Evolutionary conservation across 805 yeast species (phyloP).

Genomic region (Cyberlindnera bimundalis): DNA sequence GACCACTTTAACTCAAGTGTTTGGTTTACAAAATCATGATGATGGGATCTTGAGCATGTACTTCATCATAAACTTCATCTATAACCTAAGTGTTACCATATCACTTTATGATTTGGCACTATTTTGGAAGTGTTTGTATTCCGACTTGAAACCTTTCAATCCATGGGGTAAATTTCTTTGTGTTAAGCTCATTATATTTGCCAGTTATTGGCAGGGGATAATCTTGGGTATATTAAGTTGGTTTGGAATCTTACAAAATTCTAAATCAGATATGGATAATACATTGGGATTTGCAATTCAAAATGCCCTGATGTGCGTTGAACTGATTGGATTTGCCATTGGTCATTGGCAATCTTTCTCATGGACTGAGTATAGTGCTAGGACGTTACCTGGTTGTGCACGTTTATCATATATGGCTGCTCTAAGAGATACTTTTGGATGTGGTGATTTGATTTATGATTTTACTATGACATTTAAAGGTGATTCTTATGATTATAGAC

Average conservation of each 20-base stretch:
- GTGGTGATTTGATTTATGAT: constrained; percentile 77
- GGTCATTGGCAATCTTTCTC: constrained; percentile 90
- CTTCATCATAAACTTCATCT: constrained; percentile 63
- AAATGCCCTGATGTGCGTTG: constrained; percentile 76
- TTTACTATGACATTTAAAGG: constrained; percentile 67
- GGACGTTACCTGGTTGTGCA: constrained; percentile 63
- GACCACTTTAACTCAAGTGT: constrained; percentile 43
- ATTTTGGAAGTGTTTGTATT: constrained; percentile 88
- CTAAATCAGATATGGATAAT: constrained; percentile 31
- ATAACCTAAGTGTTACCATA: constrained; percentile 75
- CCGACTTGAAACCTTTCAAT: constrained; percentile 70
- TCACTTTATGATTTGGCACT: constrained; percentile 83
- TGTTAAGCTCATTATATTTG: constrained; percentile 90
- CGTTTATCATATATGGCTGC: constrained; percentile 63
- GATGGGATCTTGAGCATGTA: constrained; percentile 47
- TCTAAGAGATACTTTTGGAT: constrained; percentile 69
- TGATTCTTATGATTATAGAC: constrained; percentile 71
- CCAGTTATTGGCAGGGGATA: constrained; percentile 94
- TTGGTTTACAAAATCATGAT: constrained; percentile 42
- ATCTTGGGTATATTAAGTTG: constrained; percentile 51
- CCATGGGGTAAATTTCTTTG: constrained; percentile 93
- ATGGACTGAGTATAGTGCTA: constrained; percentile 63
- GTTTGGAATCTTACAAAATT: constrained; percentile 39
- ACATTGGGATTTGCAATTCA: constrained; percentile 59
- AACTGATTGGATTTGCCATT: constrained; percentile 78